Evolutionary conservation across 2,329 filamentous ascomycete species (phyloP), one percentile per base, ranked within the genome.

Genomic region (Pseudogymnoascus sp.): DNA sequence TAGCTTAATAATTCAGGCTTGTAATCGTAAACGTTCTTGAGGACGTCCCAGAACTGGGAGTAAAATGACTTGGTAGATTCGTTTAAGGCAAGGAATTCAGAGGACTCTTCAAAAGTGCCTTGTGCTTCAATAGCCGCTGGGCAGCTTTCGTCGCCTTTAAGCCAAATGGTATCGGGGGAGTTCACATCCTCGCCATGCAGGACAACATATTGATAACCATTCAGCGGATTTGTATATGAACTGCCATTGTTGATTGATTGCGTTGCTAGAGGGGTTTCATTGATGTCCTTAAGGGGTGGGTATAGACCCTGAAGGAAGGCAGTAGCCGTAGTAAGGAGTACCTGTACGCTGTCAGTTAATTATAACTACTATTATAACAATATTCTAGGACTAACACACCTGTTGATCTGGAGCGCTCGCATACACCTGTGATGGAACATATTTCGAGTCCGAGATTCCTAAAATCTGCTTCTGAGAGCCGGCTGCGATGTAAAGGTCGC

Each of bases 221-320:
- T 75, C 72, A 88, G 73, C 0, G 85, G 85, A 2, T 80, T 72
- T 7, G 78, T 73, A 7, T 87, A 74, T 0, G 71, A 74, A 6
- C 77, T 80, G 19, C 82, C 82, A 69, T 87, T 84, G 45, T 76
- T 76, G 23, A 88, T 75, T 38, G 35, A 38, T n/a, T 38, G 35
- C 14, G 35, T 38, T 38, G 35, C 35, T n/a, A 38, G 35, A n/a
- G 35, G 35, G 0, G 77, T 83, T 70, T 82, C 75, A 14, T 77
- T 75, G 28, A 75, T 75, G 42, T 52, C 42, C 22, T 52, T n/a
- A 0, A 82, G 80, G 2, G 85, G 84, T 7, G 85, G 85, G 67
- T 88, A 89, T 6, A 89, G 76, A 22, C 81, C 85, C 70, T 88
- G 85, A 42, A 87, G 72, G 74, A 88, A 88, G 11, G 79, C 85